Conservation (phyloP, 1,284 basidiomycete species). For the Peniophora sp. region DNA sequence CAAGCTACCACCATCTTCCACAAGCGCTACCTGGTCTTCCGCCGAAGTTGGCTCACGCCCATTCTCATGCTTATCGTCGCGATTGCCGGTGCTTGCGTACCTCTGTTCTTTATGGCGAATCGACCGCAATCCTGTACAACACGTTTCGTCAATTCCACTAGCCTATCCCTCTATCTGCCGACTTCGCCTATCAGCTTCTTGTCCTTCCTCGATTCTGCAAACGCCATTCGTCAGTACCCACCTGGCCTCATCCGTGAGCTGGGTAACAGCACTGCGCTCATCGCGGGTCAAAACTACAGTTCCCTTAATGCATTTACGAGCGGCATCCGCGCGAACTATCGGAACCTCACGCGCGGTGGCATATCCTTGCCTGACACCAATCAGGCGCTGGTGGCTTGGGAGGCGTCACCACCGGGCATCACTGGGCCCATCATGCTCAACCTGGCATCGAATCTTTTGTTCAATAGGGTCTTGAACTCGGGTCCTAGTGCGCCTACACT, state of each 20-base stretch:
- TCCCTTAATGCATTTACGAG: conserved; percentile 50
- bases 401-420: conserved; percentile 44
- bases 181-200: conserved; percentile 26
- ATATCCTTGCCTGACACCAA: conserved; percentile 42
- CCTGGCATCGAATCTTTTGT: conserved; percentile 57
- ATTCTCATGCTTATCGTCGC: conserved; percentile 54
- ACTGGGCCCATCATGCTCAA: conserved; percentile 58
- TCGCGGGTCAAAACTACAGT: conserved; percentile 27
- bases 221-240: conserved; percentile 32
- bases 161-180: conserved; percentile 41
- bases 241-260: conserved; percentile 36
- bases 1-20: conserved; percentile 67
- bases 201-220: conserved; percentile 13
- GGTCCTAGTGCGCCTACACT: conserved; percentile 26
- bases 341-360: conserved; percentile 49
- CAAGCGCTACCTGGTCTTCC: conserved; percentile 60
- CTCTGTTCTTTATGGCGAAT: conserved; percentile 53
- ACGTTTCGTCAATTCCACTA: conserved; percentile 24
- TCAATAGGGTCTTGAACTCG: conserved; percentile 50
- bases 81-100: conserved; percentile 55
- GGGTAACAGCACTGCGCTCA: conserved; percentile 27
- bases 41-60: conserved; percentile 63
- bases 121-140: conserved; percentile 43
- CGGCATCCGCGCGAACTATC: conserved; percentile 38
- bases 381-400: conserved; percentile 52